phyloP scores from a whole-genome alignment of 805 yeast genomes.

The Wickerhamomyces mucosus region DNA sequence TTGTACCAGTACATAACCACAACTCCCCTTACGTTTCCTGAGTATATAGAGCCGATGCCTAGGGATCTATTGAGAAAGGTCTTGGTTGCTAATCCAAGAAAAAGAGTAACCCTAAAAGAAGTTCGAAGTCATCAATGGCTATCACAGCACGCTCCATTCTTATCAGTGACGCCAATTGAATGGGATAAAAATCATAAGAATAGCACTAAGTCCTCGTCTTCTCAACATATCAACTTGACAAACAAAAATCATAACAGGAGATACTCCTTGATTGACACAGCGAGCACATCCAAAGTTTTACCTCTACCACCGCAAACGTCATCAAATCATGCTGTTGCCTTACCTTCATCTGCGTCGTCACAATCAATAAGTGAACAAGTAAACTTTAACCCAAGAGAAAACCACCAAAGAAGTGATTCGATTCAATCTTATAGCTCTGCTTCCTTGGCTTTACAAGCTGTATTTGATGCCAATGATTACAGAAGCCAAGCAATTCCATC shows the following conservation, averaged over 20 bases:
- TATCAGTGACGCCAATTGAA: conserved; percentile 78
- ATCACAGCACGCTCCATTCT: conserved; percentile 69
- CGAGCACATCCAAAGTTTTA: conserved; percentile 35
- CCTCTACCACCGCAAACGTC: conserved; percentile 67
- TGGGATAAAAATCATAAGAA: conserved; percentile 58
- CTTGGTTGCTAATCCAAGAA: conserved; percentile 75
- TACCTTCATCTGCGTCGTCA: conserved; percentile 30
- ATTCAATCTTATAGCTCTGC: conserved; percentile 42
- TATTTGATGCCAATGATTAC: conserved; percentile 51
- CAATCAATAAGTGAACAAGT: conserved; percentile 17
- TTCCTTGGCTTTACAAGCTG: conserved; percentile 61
- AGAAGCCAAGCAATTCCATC: conserved; percentile 12
- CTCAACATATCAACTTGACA: background rate
- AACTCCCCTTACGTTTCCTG: conserved; percentile 92
- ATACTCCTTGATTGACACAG: conserved; percentile 35
- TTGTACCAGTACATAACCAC: conserved; percentile 86
- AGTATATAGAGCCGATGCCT: conserved; percentile 81
- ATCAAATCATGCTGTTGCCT: conserved; percentile 46
- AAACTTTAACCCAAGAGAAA: conserved; percentile 11
- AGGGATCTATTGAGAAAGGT: conserved; percentile 83
- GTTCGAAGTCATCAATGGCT: conserved; percentile 85
- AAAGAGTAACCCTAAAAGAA: conserved; percentile 57
- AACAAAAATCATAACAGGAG: conserved; percentile 22
- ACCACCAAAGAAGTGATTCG: conserved; percentile 30
- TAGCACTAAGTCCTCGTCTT: conserved; percentile 19